Evolutionary conservation across 2,329 filamentous ascomycete species (phyloP).

Genomic region (Xylariaceae sp.): DNA sequence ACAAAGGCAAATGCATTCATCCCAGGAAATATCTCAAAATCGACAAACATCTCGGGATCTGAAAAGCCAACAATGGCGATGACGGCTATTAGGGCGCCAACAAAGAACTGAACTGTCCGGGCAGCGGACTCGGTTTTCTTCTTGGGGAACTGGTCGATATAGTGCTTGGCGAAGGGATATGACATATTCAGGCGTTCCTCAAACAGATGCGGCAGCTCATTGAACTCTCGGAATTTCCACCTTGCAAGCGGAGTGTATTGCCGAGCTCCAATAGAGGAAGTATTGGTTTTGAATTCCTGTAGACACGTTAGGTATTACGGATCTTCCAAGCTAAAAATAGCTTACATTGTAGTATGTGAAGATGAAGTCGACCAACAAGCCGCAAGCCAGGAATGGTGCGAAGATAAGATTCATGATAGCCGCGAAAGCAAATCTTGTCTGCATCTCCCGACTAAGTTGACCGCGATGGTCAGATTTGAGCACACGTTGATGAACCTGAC

Average conservation of each 20-base stretch:
- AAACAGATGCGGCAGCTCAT: slow-evolving; percentile 92
- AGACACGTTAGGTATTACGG: slow-evolving; percentile 27
- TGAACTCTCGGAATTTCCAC: slow-evolving; percentile 99
- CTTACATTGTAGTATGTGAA: slow-evolving; percentile 91
- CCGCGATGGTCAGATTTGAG: slow-evolving; percentile 82
- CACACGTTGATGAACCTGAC: slow-evolving; percentile 86
- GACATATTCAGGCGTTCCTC: slow-evolving; percentile 91
- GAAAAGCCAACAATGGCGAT: slow-evolving; percentile 84
- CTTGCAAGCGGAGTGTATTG: slow-evolving; percentile 92
- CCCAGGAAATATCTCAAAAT: slow-evolving; percentile 89
- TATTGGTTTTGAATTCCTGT: slow-evolving; percentile 94
- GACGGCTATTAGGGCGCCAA: slow-evolving; percentile 85
- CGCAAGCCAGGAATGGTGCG: slow-evolving; percentile 86
- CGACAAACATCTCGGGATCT: slow-evolving; percentile 88
- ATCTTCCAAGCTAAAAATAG: slow-evolving; percentile 15
- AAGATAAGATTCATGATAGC: slow-evolving; percentile 86
- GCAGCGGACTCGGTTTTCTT: slow-evolving; percentile 88
- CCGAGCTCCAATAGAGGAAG: slow-evolving; percentile 82
- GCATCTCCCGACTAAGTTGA: slow-evolving; percentile 78
- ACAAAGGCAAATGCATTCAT: slow-evolving; percentile 92
- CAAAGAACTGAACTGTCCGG: slow-evolving; percentile 84
- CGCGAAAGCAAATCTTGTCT: slow-evolving; percentile 79
- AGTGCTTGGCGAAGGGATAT: slow-evolving; percentile 88
- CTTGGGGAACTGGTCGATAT: slow-evolving; percentile 96
- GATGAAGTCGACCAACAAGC: slow-evolving; percentile 87